Base-by-base conservation (phyloP, 2,329 filamentous ascomycete species). In the Pseudogymnoascus verrucosus region DNA sequence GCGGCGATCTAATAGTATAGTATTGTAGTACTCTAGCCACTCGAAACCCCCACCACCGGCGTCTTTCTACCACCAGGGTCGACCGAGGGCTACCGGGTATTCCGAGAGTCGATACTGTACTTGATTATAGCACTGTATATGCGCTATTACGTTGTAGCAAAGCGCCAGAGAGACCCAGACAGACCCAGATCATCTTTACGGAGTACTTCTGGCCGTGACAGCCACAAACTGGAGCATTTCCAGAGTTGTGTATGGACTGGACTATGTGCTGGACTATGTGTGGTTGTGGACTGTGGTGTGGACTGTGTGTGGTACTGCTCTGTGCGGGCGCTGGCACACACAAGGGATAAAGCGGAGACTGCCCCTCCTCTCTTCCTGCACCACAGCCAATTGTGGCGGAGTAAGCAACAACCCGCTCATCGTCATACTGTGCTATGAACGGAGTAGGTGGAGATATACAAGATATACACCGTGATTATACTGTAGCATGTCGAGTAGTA, bases 331-430 rank as follows among this genome's bases (percentile, higher is more conserved):
- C 28, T 28, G 44, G n/a, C 44, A 51, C 26, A 57, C 51, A 34
- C 51, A 57, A 34, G 51, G 51, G 51, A 57, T 19, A 36, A 12
- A 57, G 51, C 51, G 51, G 51, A 57, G 51, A 57, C 51, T 5
- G 51, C 16, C 51, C 51, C 44, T 26, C 26, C 26, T 6, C 5
- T 19, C 8, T 16, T 10, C 34, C 28, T 57, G 51, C 28, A 34
- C 26, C 51, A 57, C 51, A 19, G 34, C 51, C 28, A 34, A 57
- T 57, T 57, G 51, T 34, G 51, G 51, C 51, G 51, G 28, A 57
- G 51, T 14, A 19, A 57, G 51, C 51, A 26, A 1, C 16, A 57
- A 36, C 28, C 51, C 51, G 26, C 51, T 57, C 51, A 54, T 34
- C 51, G 51, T 57, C 47, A 54, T 57, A 57, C 51, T 14, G 14